These are phyloP conservation scores for Cicer judaicum DNA, from an alignment of 306 rosid species.

Conservation along the genomic window DNA sequence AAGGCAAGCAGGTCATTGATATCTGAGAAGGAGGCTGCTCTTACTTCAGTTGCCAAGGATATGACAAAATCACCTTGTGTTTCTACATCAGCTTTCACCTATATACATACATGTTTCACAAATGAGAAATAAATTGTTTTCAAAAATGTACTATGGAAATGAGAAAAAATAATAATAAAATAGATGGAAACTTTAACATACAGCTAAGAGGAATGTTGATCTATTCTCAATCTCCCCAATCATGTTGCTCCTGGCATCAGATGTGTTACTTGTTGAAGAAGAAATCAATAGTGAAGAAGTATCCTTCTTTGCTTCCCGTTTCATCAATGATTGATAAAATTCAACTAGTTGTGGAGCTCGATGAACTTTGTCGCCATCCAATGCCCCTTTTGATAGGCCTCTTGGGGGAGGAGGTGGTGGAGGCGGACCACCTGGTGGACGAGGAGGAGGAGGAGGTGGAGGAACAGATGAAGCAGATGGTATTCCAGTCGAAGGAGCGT, in stretches of 20 bases:
- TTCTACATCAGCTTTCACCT: conserved; percentile 95
- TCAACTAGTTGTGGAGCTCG: conserved; percentile 89
- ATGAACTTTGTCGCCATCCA: conserved; percentile 80
- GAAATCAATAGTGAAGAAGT: conserved; percentile 68
- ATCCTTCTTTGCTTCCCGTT: conserved; percentile 94
- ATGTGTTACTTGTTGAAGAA: conserved; percentile 70
- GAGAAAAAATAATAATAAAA: conserved; percentile 10
- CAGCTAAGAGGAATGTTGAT: conserved; percentile 96
- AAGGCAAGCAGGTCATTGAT: conserved; percentile 81
- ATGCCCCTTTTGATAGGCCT: conserved; percentile 71
- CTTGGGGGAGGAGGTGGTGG: conserved; percentile 94
- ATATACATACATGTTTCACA: conserved; percentile 30
- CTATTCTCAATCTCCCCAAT: conserved; percentile 93
- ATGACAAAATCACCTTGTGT: conserved; percentile 92
- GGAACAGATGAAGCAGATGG: conserved; percentile 57
- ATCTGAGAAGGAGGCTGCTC: conserved; percentile 80
- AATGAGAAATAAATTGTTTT: not conserved
- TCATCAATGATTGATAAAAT: conserved; percentile 94
- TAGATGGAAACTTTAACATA: conserved; percentile 49
- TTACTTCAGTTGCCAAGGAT: conserved; percentile 93
- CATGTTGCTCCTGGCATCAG: conserved; percentile 93
- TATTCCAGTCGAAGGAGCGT: conserved; percentile 60
- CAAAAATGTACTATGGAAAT: conserved; percentile 20
- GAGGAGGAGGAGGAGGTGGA: conserved; percentile 74
- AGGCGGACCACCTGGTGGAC: conserved; percentile 78